Base-by-base conservation (phyloP, 2,329 filamentous ascomycete genomes). In the Aspergillus fructus region DNA sequence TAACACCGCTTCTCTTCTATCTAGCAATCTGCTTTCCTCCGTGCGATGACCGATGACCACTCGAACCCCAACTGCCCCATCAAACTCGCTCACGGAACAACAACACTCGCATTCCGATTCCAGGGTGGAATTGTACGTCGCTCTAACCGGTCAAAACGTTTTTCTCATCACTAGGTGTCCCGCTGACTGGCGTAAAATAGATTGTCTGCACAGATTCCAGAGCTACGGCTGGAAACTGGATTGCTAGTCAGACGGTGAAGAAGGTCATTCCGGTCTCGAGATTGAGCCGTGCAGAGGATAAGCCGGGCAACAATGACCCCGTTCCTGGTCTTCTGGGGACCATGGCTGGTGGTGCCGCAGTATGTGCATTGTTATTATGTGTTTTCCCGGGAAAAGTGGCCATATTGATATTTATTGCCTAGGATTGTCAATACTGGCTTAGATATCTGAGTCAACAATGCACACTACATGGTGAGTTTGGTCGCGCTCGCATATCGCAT, bases 391-490 rank as follows among this genome's bases (percentile, higher is more conserved):
- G 15, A 7, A 37, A 3, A 42, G 21, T 59, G 46, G 59, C 64
- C 50, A 68, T 49, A 15, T 3, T 17, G 50, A 54, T 39, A 17
- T 48, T 34, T 23, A 37, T 46, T 52, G 21, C 59, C n/a, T 64
- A 89, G 86, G 94, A 99, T 80, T 99, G 94, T 79, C 94, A 97
- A 86, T 97, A 97, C 85, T 99, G 94, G 94, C 89, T 99, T 64
- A 93, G 92, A 72, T 99, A 96, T 83, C 85, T 99, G 65, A 94
- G 93, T 71, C 96, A 97, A 89, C 93, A 99, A 83, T 99, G 94
- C 82, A 92, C 94, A 59, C 90, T 99, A 64, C 93, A 99, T 82
- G 94, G 73, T 72, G 64, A 59, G 70, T 61, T 43, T 33, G 17
- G 42, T n/a, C 13, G 13, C 19, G 34, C 11, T 2, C 5, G 9